Evolutionary conservation across 345 rosid genomes (phyloP).

Genomic region (Pistacia atlantica): DNA sequence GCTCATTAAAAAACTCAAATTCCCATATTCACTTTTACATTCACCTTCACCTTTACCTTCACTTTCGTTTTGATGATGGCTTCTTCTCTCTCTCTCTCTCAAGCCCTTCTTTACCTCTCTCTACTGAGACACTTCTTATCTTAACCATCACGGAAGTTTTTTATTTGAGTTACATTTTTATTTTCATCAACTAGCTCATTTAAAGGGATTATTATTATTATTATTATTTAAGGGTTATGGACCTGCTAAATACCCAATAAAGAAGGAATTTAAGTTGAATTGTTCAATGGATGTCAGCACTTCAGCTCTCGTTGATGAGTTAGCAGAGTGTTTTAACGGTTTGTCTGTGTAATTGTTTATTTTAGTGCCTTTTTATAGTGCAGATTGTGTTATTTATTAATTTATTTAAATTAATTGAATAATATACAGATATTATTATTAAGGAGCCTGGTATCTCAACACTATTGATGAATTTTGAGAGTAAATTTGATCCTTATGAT

Average conservation of each 20-base stretch:
- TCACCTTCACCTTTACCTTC: too few relatives aligned
- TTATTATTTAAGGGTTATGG: too few relatives aligned
- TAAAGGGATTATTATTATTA: too few relatives aligned
- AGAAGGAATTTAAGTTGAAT: conserved; percentile 37
- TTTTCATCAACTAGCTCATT: not conserved
- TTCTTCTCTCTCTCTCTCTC: conserved; percentile 40
- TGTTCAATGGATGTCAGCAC: conserved; percentile 47
- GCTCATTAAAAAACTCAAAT: too few relatives aligned
- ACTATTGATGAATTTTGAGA: conserved; percentile 65
- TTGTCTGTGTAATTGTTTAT: conserved; percentile 6
- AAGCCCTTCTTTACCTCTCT: conserved; percentile 30
- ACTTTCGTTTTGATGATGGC: conserved; percentile 20
- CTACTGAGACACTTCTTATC: conserved; percentile 20
- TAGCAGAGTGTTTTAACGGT: conserved; percentile 41
- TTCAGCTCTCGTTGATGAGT: conserved; percentile 44
- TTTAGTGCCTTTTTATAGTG: not conserved
- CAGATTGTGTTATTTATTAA: not conserved
- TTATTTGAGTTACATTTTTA: not conserved
- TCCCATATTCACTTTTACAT: too few relatives aligned
- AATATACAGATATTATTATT: conserved; percentile 41
- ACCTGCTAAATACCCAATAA: conserved; percentile 14
- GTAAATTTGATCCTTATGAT: conserved; percentile 74
- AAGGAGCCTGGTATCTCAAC: conserved; percentile 75
- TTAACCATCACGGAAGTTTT: conserved; percentile 29
- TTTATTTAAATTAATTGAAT: not conserved